Evolutionary conservation across 2,329 filamentous ascomycete species (phyloP), one percentile per base, ranked within the genome.

Genomic region (Magnaporthiopsis incrustans): DNA sequence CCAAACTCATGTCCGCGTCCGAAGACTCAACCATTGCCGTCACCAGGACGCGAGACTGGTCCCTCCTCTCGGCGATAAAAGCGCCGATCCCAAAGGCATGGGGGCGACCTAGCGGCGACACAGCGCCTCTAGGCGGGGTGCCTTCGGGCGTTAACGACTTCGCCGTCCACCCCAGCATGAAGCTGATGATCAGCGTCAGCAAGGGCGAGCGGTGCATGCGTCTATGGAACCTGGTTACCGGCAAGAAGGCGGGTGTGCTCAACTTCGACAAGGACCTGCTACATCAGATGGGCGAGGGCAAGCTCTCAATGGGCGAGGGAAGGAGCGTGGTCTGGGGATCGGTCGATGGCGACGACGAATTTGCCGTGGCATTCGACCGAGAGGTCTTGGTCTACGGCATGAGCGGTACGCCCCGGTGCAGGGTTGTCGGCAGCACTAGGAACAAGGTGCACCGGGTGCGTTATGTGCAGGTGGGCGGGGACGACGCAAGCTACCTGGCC

Each of bases 161-260:
- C 74, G 92, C 94, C 2, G 89, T 99, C 32, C 95, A 99, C 74
- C 94, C 95, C 0, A 96, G 91, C 74, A 91, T 96, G 84, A 98
- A 97, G 78, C 81, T 99, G 62, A 97, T 98, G 91, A 86, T 99
- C 66, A 96, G 87, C 70, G 92, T 98, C 11, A 89, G 91, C 69
- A 91, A 89, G 71, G 92, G 92, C 68, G 95, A 99, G 78, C 88
- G 87, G 68, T 92, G 89, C 72, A 96, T 99, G 90, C 82, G 95
- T 68, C 76, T 98, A 68, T 99, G 95, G 95, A 98, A 99, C 72
- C 76, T 99, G 67, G 92, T 98, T 68, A 98, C 94, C 3, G 95
- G 93, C 22, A 96, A 94, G 79, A 97, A 97, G 78, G 93, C 93
- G 0, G 92, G 93, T 35, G 93, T 97, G 63, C 78, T 99, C 69